These are phyloP conservation scores for Cercophora samala DNA, from an alignment of 495 filamentous ascomycete genomes.

Conservation along the genomic window DNA sequence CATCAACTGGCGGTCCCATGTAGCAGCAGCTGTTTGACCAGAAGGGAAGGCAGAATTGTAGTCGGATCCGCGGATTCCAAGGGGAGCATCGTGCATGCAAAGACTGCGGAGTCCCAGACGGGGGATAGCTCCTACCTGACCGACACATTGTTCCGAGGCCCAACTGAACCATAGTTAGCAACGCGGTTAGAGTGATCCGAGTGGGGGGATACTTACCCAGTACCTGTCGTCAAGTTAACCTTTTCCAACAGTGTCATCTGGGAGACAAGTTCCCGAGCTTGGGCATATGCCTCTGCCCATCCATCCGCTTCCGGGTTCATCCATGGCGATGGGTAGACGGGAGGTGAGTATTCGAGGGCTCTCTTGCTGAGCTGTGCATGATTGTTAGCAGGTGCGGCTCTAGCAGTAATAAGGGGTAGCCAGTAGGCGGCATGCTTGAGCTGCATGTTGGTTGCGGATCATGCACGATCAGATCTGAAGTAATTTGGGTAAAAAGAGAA, in stretches of 20 bases:
- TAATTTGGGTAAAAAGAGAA: constrained; percentile 22
- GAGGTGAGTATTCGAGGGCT: constrained; percentile 41
- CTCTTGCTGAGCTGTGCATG: constrained; percentile 27
- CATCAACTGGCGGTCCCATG: constrained; percentile 68
- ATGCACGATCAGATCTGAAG: constrained; percentile 15
- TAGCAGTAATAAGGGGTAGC: constrained; percentile 16
- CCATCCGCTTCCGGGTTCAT: constrained; percentile 62
- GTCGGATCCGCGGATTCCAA: constrained; percentile 76
- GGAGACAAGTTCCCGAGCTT: constrained; percentile 75
- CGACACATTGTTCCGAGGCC: constrained; percentile 74
- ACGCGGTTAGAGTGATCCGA: background rate
- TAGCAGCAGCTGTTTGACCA: constrained; percentile 77
- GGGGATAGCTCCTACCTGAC: constrained; percentile 65
- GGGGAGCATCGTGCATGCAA: constrained; percentile 87
- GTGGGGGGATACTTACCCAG: constrained; percentile 54
- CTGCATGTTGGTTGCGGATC: constrained; percentile 25
- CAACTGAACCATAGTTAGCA: constrained; percentile 53
- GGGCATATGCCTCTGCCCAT: constrained; percentile 74
- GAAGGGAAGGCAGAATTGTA: constrained; percentile 77
- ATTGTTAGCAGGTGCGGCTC: constrained; percentile 25
- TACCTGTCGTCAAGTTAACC: constrained; percentile 86
- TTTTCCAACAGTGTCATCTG: constrained; percentile 85
- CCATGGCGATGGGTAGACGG: constrained; percentile 85
- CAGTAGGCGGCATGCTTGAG: constrained; percentile 21
- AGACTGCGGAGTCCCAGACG: constrained; percentile 76